A percentile compares a stretch with the other conserved stretches of the same genome.
phyloP scores from a whole-genome alignment of 139 green algal species.

The Nannochloris sp. region DNA sequence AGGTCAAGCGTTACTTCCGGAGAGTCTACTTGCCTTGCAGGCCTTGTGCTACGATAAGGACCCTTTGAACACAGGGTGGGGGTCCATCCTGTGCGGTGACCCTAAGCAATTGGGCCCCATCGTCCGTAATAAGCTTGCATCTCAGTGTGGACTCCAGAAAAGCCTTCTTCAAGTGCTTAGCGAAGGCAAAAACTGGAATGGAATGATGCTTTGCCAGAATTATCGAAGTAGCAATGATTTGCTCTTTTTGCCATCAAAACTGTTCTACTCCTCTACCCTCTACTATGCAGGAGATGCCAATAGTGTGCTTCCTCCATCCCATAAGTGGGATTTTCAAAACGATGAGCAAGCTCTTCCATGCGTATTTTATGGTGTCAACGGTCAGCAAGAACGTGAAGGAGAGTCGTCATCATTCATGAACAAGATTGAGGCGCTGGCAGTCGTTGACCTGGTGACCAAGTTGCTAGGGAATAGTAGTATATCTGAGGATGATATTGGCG shows the following conservation, averaged over 20 bases:
- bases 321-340: no score
- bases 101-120: conserved; percentile 64
- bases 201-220: background rate
- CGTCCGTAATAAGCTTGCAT: conserved; percentile 30
- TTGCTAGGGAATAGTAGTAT: conserved; percentile 17
- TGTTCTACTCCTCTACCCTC: conserved; percentile 63
- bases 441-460: conserved; percentile 45
- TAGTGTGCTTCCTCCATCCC: no score
- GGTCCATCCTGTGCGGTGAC: conserved; percentile 56
- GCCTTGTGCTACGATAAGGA: conserved; percentile 1
- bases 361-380: conserved; percentile 56
- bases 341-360: background rate
- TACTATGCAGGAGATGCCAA: conserved; percentile 19
- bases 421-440: conserved; percentile 38
- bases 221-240: background rate
- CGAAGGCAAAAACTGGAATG: background rate
- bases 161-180: conserved; percentile 60
- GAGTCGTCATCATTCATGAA: conserved; percentile 62
- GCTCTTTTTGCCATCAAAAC: background rate
- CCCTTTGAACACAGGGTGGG: conserved; percentile 8
- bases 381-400: conserved; percentile 47
- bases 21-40: conserved; percentile 51
- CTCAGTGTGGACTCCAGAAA: conserved; percentile 33
- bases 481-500: conserved; percentile 36
- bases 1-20: conserved; percentile 43